phyloP scores from a whole-genome alignment of 345 rosid genomes.

The Lepidium sativum region DNA sequence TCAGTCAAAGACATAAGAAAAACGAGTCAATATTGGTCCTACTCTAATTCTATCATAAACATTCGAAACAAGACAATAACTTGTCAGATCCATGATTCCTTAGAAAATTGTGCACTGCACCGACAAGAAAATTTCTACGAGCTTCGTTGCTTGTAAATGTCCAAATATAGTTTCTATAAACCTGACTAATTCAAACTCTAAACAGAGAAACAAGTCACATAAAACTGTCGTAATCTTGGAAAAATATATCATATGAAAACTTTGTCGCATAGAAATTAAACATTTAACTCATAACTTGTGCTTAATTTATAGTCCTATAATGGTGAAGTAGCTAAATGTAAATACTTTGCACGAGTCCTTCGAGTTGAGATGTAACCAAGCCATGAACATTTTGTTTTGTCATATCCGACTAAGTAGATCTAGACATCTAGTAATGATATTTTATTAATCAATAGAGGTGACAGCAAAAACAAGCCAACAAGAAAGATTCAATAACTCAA shows the following conservation, averaged over 20 bases:
- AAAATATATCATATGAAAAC: no score
- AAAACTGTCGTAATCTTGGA: no score
- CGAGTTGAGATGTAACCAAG: background rate
- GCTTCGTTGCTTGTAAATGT: background rate
- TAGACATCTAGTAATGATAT: background rate
- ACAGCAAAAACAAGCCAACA: background rate
- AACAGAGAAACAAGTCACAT: background rate
- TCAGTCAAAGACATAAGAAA: background rate
- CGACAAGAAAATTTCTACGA: constrained; percentile 11
- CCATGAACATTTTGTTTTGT: background rate
- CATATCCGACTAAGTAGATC: background rate
- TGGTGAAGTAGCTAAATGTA: background rate
- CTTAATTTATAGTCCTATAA: background rate
- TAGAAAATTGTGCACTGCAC: background rate
- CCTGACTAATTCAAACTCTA: background rate
- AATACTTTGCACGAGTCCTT: no score
- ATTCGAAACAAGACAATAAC: constrained; percentile 1
- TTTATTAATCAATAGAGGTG: background rate
- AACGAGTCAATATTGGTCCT: constrained; percentile 15
- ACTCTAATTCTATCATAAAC: background rate
- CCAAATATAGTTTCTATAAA: background rate
- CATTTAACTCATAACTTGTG: background rate
- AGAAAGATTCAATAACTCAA: background rate
- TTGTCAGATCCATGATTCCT: background rate
- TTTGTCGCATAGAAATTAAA: no score